phyloP scores from a whole-genome alignment of 192 early-diverging fungal species.

The Coemansia guatemalensis region DNA sequence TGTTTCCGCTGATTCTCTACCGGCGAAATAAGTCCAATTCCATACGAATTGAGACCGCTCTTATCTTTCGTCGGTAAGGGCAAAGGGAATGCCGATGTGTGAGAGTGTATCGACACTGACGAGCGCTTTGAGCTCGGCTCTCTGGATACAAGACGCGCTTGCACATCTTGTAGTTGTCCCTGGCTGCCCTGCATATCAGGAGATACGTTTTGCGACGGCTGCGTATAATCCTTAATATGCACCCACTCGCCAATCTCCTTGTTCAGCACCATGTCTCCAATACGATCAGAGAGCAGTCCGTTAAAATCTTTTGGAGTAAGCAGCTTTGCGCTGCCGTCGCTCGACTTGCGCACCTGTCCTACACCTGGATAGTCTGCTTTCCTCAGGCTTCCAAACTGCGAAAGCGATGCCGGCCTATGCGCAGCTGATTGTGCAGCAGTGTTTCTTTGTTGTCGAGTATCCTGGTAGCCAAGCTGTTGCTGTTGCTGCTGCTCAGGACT shows the following conservation, averaged over 20 bases:
- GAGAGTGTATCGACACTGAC: conserved; percentile 38
- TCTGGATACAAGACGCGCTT: conserved; percentile 6
- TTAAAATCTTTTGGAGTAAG: conserved; percentile 40
- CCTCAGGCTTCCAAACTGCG: conserved; percentile 25
- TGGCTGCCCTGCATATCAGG: conserved; percentile 9
- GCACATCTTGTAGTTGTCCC: neutral
- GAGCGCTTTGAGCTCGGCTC: conserved; percentile 32
- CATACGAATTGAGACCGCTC: conserved; percentile 7
- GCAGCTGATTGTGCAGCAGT: conserved; percentile 7
- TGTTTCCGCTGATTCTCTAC: conserved; percentile 36
- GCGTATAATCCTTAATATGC: conserved; percentile 35
- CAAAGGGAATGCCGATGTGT: conserved; percentile 40
- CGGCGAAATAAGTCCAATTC: conserved; percentile 44
- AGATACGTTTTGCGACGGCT: conserved; percentile 7
- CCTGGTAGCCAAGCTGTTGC: neutral
- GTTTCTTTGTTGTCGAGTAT: conserved; percentile 12
- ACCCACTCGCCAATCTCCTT: conserved; percentile 44
- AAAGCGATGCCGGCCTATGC: conserved; percentile 14
- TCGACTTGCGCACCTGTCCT: conserved; percentile 40
- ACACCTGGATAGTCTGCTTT: conserved; percentile 18
- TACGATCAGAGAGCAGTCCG: conserved; percentile 32
- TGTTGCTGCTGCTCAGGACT: conserved; percentile 20
- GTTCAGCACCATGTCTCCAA: conserved; percentile 50
- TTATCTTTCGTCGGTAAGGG: conserved; percentile 27
- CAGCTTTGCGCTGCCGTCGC: conserved; percentile 41